Percentiles rank a stretch among this genome's conserved stretches.
Evolutionary conservation across 2,329 filamentous ascomycete species (phyloP).

Genomic region (Leptographium procerum): DNA sequence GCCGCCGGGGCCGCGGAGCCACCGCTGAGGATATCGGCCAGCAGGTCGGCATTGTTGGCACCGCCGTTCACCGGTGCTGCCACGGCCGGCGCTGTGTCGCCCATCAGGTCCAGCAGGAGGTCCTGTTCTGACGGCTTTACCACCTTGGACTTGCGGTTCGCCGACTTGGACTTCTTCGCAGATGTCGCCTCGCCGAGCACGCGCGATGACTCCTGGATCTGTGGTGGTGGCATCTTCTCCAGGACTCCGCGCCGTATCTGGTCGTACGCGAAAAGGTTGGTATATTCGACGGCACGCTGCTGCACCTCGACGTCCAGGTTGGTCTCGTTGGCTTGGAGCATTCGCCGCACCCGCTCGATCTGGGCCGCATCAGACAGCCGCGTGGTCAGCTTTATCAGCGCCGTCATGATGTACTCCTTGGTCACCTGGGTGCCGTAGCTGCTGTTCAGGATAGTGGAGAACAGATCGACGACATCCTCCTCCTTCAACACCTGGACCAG

Average conservation of each 20-base stretch:
- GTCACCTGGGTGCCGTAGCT: slow-evolving; percentile 86
- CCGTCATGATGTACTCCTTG: slow-evolving; percentile 91
- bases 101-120: slow-evolving; percentile 85
- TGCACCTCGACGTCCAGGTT: slow-evolving; percentile 93
- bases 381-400: slow-evolving; percentile 88
- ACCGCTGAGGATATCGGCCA: slow-evolving; percentile 84
- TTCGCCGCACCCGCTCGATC: slow-evolving; percentile 68
- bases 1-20: slow-evolving; percentile 23
- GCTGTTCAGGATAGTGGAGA: slow-evolving; percentile 83
- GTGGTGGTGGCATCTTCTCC: slow-evolving; percentile 94
- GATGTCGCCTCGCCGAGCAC: slow-evolving; percentile 71
- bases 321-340: slow-evolving; percentile 67
- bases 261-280: slow-evolving; percentile 86
- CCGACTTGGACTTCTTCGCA: slow-evolving; percentile 46
- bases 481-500: slow-evolving; percentile 71
- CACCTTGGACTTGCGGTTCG: slow-evolving; percentile 64
- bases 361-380: slow-evolving; percentile 75
- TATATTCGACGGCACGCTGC: slow-evolving; percentile 89
- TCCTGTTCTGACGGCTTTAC: slow-evolving; percentile 84
- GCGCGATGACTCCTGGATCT: slow-evolving; percentile 90
- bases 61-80: slow-evolving; percentile 41
- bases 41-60: slow-evolving; percentile 73
- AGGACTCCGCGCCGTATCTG: slow-evolving; percentile 79
- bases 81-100: slow-evolving; percentile 50
- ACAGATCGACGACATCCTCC: slow-evolving; percentile 85